These are phyloP conservation scores for Tetrapyrgos nigripes DNA, from an alignment of 1,284 basidiomycete species.

Conservation along the genomic window DNA sequence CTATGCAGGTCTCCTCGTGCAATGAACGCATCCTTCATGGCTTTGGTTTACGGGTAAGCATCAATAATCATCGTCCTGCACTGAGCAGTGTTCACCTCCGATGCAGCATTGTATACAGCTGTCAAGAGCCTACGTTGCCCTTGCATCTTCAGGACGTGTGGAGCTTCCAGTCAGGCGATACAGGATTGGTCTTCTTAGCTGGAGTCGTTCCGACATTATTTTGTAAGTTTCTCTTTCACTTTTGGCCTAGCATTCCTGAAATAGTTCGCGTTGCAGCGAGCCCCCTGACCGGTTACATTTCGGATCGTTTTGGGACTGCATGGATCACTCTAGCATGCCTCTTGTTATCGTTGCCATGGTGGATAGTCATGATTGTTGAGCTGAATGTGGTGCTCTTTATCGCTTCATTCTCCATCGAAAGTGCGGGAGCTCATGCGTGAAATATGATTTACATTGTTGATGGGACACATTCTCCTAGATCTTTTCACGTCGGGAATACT, in stretches of 20 bases:
- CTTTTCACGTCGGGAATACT: conserved; percentile 65
- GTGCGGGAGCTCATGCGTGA: conserved; percentile 44
- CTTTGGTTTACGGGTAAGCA: conserved; percentile 67
- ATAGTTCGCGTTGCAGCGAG: conserved; percentile 49
- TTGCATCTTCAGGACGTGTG: conserved; percentile 68
- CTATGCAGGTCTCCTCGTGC: conserved; percentile 64
- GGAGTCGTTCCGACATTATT: conserved; percentile 72
- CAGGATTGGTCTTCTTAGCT: conserved; percentile 77
- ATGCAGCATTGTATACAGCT: conserved; percentile 56
- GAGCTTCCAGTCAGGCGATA: conserved; percentile 62
- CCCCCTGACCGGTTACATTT: conserved; percentile 64
- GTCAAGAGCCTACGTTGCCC: conserved; percentile 70
- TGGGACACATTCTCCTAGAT: conserved; percentile 41
- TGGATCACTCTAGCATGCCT: conserved; percentile 59
- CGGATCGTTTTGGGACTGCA: conserved; percentile 69
- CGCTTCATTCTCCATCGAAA: conserved; percentile 59
- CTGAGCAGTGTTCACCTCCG: conserved; percentile 1
- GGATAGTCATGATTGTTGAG: conserved; percentile 61
- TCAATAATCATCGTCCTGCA: conserved; percentile 1
- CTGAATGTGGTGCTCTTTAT: conserved; percentile 66
- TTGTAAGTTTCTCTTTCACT: conserved; percentile 47
- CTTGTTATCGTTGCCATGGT: conserved; percentile 70
- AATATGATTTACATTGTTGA: background rate
- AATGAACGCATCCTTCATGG: conserved; percentile 53
- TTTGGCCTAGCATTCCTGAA: background rate